Conservation (phyloP, 2,329 filamentous ascomycete genomes). For the Trichoderma sp. region DNA sequence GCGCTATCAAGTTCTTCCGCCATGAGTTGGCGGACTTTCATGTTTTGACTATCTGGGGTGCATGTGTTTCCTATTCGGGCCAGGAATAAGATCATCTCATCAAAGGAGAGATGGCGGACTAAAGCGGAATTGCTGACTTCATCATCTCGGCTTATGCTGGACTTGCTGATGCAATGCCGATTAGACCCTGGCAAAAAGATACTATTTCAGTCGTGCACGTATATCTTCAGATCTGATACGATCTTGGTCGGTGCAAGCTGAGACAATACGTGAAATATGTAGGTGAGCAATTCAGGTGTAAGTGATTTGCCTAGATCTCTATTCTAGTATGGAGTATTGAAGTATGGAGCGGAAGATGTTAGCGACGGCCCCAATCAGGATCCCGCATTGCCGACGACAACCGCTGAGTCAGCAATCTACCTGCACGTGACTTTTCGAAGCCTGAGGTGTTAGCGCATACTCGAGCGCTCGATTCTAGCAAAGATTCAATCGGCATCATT, state of each 20-base stretch:
- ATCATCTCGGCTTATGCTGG: neutral
- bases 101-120: neutral
- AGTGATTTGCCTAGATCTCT: neutral
- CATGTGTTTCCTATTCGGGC: neutral
- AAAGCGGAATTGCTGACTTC: neutral
- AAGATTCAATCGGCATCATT: conserved; percentile 39
- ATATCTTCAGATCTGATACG: neutral
- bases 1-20: neutral
- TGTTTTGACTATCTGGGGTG: neutral
- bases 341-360: neutral
- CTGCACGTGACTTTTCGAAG: conserved; percentile 25
- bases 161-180: neutral
- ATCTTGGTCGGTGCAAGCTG: neutral
- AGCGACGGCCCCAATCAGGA: too few species aligned
- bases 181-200: neutral
- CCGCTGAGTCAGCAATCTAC: neutral
- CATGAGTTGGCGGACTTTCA: neutral
- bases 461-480: conserved; percentile 36
- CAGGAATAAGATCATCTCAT: neutral
- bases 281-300: neutral
- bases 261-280: neutral
- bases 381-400: neutral
- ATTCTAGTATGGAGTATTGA: too few species aligned
- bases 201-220: neutral
- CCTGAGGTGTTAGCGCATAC: conserved; percentile 35